Conservation (phyloP, 805 yeast species). For the Starmerella apis region DNA sequence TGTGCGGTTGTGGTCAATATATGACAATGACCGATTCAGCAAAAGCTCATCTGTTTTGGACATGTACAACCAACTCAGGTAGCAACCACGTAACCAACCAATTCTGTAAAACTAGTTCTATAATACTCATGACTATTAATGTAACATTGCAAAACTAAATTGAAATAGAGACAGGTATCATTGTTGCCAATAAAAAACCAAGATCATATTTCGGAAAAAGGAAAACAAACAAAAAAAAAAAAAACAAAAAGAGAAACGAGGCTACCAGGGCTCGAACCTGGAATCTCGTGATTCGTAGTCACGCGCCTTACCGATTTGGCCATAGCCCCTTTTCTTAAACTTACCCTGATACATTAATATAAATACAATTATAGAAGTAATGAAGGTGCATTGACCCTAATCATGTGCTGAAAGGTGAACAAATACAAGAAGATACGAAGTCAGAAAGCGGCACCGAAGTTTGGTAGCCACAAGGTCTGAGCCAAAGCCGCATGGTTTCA, state of each 20-base stretch:
- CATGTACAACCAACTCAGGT: slow-evolving; percentile 17
- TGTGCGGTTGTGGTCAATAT: slow-evolving; percentile 86
- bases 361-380: no score
- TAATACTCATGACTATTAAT: not conserved
- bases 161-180: no score
- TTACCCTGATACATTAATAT: not conserved
- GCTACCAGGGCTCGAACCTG: slow-evolving; percentile 27
- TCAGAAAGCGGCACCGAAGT: no score
- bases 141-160: not conserved
- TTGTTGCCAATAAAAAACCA: no score
- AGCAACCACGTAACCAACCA: not conserved
- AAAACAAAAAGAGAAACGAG: slow-evolving; percentile 16
- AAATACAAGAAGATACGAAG: not conserved
- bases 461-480: no score
- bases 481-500: no score
- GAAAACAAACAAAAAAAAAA: not conserved
- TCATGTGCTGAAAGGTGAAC: not conserved
- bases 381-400: no score
- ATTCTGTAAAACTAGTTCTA: not conserved
- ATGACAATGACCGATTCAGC: slow-evolving; percentile 50
- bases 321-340: slow-evolving; percentile 20
- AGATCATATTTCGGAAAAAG: no score
- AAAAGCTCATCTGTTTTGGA: slow-evolving; percentile 8
- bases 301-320: slow-evolving; percentile 27
- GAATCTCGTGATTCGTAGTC: slow-evolving; percentile 27